Evolutionary conservation across 2,329 filamentous ascomycete species (phyloP), one percentile per base, ranked within the genome.

Genomic region (Tolypocladium inflatum): DNA sequence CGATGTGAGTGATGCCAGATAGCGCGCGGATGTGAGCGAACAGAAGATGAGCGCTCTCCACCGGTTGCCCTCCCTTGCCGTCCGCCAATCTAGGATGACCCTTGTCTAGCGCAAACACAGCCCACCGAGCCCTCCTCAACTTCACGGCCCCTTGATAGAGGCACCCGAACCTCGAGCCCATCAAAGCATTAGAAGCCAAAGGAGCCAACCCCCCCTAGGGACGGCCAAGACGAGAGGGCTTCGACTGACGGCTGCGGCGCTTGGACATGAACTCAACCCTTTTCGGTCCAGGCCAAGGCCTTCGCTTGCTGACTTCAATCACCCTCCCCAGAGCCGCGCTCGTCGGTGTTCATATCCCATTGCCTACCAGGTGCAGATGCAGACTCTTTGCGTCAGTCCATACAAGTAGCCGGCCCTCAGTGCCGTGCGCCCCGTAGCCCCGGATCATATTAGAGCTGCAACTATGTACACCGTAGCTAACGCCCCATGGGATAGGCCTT

Each of bases 81-180:
- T 60, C 55, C 59, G 57, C 58, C 62, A 62, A 65, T 63, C 66
- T 59, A 60, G 66, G 67, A 63, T 63, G 4, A 59, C 58, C 68
- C 67, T 58, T 66, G 67, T 66, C 65, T 63, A 63, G 62, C 50
- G 59, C 61, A 51, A 51, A 56, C 55, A 54, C 51, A 50, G 51
- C 42, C 48, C 59, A 41, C 45, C 45, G 8, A 33, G 3, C 26
- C 33, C 48, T 8, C 48, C 26, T 51, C 48, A 51, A 33, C 48
- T 19, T 51, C 7, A 26, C 48, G 48, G 17, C 30, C 53, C 53
- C 45, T 58, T 52, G 55, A 19, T 4, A 30, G 26, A 51, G 19
- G 30, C 48, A 21, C 48, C 48, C 26, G 48, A 35, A 21, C 48
- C 48, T 51, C 33, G 17, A 51, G 48, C 48, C 48, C 42, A 19